Evolutionary conservation across 1,139 yeast species (phyloP).

Genomic region (Magnusiomyces sp.): DNA sequence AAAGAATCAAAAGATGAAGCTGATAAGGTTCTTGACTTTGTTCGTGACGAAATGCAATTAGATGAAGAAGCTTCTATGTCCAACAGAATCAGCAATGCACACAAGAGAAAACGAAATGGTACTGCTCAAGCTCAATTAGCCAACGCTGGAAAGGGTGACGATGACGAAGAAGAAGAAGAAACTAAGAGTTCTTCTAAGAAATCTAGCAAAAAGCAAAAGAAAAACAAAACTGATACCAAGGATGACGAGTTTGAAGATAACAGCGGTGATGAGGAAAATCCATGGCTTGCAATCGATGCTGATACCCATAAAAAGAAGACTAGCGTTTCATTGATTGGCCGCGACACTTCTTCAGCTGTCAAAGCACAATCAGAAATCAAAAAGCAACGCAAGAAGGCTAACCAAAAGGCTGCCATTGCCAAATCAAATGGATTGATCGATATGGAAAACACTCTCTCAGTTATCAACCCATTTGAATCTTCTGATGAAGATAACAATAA

Average conservation of each 20-base stretch:
- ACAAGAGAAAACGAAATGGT: slow-evolving; percentile 12
- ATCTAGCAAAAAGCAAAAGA: slow-evolving; percentile 1
- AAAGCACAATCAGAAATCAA: slow-evolving; percentile 43
- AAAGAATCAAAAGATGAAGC: slow-evolving; percentile 37
- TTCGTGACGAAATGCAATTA: slow-evolving; percentile 42
- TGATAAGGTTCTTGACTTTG: slow-evolving; percentile 37
- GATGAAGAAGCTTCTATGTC: slow-evolving; percentile 46
- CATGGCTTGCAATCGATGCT: slow-evolving; percentile 53
- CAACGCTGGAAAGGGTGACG: slow-evolving; percentile 13
- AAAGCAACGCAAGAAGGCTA: slow-evolving; percentile 28
- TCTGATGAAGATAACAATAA: slow-evolving; percentile 19
- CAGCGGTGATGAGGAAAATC: slow-evolving; percentile 42
- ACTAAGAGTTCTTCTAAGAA: no score
- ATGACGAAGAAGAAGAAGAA: slow-evolving; percentile 10
- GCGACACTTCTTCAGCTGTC: slow-evolving; percentile 43
- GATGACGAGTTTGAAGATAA: slow-evolving; percentile 5
- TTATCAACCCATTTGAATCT: slow-evolving; percentile 38
- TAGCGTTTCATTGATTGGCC: slow-evolving; percentile 48
- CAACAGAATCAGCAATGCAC: slow-evolving; percentile 18
- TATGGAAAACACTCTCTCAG: slow-evolving; percentile 35
- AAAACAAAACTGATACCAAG: slow-evolving; percentile 5
- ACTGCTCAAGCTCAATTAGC: not conserved
- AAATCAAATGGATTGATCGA: slow-evolving; percentile 41
- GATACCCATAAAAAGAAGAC: slow-evolving; percentile 40
- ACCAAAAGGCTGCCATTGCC: slow-evolving; percentile 26